A percentile compares a stretch with the other conserved stretches of the same genome.
phyloP scores from a whole-genome alignment of 192 early-diverging fungal genomes.

The Neocallimastix lanati region DNA sequence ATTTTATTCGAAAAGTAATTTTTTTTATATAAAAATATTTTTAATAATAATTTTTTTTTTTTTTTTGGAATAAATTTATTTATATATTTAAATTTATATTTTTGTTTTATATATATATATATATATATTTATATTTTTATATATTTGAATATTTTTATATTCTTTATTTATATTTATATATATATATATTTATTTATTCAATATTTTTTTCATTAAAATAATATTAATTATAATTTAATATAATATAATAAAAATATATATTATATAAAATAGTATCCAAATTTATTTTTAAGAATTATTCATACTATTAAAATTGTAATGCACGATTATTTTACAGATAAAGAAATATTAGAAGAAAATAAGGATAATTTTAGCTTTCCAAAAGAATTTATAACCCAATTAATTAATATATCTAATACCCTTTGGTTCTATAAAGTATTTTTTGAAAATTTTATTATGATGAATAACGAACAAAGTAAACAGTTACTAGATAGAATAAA shows the following conservation, averaged over 20 bases:
- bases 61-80: no score
- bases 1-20: neutral
- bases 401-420: neutral
- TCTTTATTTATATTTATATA: no score
- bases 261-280: neutral
- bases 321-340: neutral
- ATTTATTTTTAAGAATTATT: neutral
- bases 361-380: neutral
- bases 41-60: no score
- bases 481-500: neutral
- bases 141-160: no score
- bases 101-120: no score
- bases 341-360: neutral
- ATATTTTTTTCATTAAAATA: no score
- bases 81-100: no score
- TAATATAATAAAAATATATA: no score
- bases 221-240: no score
- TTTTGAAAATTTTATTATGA: neutral
- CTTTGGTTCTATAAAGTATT: neutral
- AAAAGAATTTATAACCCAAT: neutral
- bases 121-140: no score
- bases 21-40: neutral
- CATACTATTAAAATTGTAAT: neutral
- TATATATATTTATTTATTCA: no score
- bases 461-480: neutral